Evolutionary conservation across 1,284 basidiomycete genomes (phyloP).

Genomic region (Boletus semigastroideus): DNA sequence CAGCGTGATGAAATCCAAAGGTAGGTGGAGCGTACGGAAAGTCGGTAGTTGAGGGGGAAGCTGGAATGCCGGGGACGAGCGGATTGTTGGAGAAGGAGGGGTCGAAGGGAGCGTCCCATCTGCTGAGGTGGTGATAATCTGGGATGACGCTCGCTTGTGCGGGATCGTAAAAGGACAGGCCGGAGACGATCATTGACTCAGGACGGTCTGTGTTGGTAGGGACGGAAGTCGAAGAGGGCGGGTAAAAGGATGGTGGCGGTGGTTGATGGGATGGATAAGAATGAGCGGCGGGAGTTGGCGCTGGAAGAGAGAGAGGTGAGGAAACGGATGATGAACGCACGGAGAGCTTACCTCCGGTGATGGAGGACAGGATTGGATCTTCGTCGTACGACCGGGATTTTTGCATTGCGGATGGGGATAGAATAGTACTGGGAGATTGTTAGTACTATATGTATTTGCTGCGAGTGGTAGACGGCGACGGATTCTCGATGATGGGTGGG

Average conservation of each 20-base stretch:
- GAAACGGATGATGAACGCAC: background rate
- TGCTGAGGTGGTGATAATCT: slow-evolving; percentile 10
- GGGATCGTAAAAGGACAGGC: slow-evolving; percentile 31
- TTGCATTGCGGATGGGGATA: slow-evolving; percentile 21
- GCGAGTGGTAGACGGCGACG: background rate
- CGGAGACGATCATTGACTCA: slow-evolving; percentile 31
- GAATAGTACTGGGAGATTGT: background rate
- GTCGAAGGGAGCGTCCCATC: slow-evolving; percentile 26
- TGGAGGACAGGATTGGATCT: slow-evolving; percentile 11
- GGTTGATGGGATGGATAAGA: slow-evolving; percentile 3
- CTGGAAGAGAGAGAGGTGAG: background rate
- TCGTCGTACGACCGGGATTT: slow-evolving; percentile 19
- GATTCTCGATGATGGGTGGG: slow-evolving; percentile 14
- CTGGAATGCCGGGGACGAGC: background rate
- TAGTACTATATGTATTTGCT: slow-evolving; percentile 2
- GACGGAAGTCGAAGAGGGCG: slow-evolving; percentile 4
- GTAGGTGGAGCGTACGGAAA: background rate
- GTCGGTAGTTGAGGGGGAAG: background rate
- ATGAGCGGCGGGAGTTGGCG: background rate
- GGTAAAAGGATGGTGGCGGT: slow-evolving; percentile 1
- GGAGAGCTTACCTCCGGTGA: slow-evolving; percentile 31
- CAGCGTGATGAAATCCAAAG: slow-evolving; percentile 6
- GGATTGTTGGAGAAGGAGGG: slow-evolving; percentile 9
- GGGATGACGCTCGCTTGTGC: slow-evolving; percentile 16
- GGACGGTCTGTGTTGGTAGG: too few relatives aligned